phyloP scores from a whole-genome alignment of 257 asterid genomes.

The Solanum corneliomulleri region DNA sequence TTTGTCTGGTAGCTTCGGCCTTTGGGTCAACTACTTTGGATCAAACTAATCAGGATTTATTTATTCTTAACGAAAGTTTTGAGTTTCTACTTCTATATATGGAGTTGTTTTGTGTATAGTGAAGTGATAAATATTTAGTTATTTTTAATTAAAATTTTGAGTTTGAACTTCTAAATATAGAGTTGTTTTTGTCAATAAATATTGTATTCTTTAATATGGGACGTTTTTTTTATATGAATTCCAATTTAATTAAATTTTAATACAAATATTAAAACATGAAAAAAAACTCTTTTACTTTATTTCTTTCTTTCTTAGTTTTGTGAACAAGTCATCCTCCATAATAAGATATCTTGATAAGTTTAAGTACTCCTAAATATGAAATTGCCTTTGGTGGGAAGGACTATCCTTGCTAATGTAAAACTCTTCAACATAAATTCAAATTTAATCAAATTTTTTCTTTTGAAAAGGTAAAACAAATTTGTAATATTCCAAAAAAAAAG shows the following conservation, averaged over 20 bases:
- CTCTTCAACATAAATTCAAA: rapidly evolving
- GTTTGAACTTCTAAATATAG: rapidly evolving
- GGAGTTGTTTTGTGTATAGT: no score
- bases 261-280: rapidly evolving
- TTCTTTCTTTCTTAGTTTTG: neutral
- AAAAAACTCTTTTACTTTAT: neutral
- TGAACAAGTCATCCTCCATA: neutral
- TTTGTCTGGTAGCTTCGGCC: constrained; percentile 10
- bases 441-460: neutral
- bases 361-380: no score
- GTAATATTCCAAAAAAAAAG: neutral
- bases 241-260: no score
- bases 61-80: no score
- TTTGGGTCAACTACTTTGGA: constrained; percentile 27
- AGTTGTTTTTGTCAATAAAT: no score
- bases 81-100: rapidly evolving
- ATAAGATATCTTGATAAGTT: no score
- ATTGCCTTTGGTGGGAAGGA: no score
- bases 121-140: no score
- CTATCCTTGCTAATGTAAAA: no score
- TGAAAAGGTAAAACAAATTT: neutral
- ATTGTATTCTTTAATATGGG: rapidly evolving
- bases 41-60: no score
- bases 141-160: no score
- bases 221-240: no score